Evolutionary conservation across 208 protist species (phyloP).

Genomic region (Leishmania martiniquensis): DNA sequence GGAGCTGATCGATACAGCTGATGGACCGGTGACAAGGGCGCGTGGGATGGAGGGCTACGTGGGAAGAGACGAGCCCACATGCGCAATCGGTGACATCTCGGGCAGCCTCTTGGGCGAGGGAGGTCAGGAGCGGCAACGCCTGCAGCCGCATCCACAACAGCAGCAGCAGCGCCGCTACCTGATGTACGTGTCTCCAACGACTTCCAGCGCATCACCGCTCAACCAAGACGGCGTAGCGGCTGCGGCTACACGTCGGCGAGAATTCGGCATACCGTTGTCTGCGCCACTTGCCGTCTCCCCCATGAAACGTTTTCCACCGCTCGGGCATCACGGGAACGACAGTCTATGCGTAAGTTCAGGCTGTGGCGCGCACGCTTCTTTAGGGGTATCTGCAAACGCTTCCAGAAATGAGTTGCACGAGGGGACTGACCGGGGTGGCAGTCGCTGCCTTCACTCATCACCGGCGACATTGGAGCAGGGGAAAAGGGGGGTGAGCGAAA

Average conservation of each 20-base stretch:
- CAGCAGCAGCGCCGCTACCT: slow-evolving; percentile 10
- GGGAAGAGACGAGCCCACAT: neutral
- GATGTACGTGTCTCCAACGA: slow-evolving; percentile 9
- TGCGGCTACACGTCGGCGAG: neutral
- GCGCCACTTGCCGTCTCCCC: neutral
- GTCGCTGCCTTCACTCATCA: neutral
- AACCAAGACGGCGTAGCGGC: neutral
- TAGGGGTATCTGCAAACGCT: neutral
- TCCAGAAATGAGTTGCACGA: neutral
- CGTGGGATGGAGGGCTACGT: neutral
- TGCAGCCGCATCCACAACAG: neutral
- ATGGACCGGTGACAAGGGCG: neutral
- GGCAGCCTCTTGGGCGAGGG: too few species aligned
- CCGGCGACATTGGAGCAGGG: too few species aligned
- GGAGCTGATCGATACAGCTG: neutral
- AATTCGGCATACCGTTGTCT: neutral
- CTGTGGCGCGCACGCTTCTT: neutral
- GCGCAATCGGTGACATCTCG: too few species aligned
- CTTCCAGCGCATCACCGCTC: neutral
- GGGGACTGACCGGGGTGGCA: neutral
- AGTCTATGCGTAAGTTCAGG: neutral
- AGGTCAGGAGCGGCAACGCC: neutral
- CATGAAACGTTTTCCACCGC: neutral
- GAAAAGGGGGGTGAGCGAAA: too few species aligned
- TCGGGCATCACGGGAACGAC: neutral